Evolutionary conservation across 2,329 filamentous ascomycete genomes (phyloP).

Genomic region (Alternaria arbusti): DNA sequence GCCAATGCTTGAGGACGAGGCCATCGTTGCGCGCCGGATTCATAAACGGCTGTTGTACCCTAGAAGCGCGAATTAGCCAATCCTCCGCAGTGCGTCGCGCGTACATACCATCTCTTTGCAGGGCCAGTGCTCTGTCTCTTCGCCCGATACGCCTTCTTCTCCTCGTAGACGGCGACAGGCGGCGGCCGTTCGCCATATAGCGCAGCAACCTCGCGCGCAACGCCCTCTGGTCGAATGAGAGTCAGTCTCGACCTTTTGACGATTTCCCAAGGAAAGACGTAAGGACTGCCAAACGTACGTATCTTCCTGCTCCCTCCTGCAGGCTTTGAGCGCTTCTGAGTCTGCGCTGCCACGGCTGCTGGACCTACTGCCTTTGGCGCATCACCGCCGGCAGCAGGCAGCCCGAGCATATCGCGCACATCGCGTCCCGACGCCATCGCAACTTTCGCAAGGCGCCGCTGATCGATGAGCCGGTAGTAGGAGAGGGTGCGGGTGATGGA

Average conservation of each 20-base stretch:
- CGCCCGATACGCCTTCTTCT: constrained; percentile 48
- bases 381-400: constrained; percentile 63
- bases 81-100: background rate
- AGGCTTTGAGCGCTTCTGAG: constrained; percentile 77
- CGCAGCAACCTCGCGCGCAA: constrained; percentile 50
- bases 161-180: constrained; percentile 50
- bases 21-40: constrained; percentile 79
- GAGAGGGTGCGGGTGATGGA: constrained; percentile 33
- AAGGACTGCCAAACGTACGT: constrained; percentile 49
- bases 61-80: constrained; percentile 22
- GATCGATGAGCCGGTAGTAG: constrained; percentile 22
- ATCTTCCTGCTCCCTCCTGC: constrained; percentile 60
- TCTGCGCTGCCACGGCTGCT: constrained; percentile 39
- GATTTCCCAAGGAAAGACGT: constrained; percentile 23
- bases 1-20: constrained; percentile 81
- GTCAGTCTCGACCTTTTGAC: constrained; percentile 30
- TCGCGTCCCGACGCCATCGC: constrained; percentile 59
- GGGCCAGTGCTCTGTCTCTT: constrained; percentile 49
- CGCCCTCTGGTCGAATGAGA: constrained; percentile 41
- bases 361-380: constrained; percentile 46
- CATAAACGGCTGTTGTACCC: constrained; percentile 63
- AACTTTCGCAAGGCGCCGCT: constrained; percentile 23
- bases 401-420: constrained; percentile 86
- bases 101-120: constrained; percentile 47
- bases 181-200: constrained; percentile 50